Conservation (phyloP, 129 eudicot species). For the Centaurea solstitialis region DNA sequence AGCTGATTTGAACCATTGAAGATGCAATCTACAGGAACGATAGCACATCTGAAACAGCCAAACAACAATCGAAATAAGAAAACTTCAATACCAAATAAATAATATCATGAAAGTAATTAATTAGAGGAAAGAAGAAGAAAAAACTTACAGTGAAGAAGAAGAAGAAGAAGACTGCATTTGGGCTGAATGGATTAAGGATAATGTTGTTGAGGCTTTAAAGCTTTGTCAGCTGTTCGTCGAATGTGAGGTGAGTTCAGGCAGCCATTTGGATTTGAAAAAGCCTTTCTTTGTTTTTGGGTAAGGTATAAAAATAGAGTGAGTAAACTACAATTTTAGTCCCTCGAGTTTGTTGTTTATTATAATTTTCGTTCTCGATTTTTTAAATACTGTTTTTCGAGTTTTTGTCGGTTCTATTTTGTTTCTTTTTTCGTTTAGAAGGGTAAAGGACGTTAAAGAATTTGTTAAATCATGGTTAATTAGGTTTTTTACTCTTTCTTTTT, state of each 20-base stretch:
- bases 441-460: too few relatives aligned
- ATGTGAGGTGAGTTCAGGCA: background rate
- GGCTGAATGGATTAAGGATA: slow-evolving; percentile 12
- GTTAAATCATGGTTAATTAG: too few relatives aligned
- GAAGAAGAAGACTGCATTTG: slow-evolving; percentile 32
- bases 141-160: slow-evolving; percentile 25
- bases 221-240: background rate
- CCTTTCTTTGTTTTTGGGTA: background rate
- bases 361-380: too few relatives aligned
- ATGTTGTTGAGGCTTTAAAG: slow-evolving; percentile 21
- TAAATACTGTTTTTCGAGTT: too few relatives aligned
- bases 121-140: background rate
- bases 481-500: too few relatives aligned
- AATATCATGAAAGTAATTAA: background rate
- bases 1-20: slow-evolving; percentile 23
- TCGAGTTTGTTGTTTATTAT: too few relatives aligned
- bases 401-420: too few relatives aligned
- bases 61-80: slow-evolving; percentile 11
- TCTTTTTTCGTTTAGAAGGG: too few relatives aligned
- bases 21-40: slow-evolving; percentile 37
- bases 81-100: background rate
- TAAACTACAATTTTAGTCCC: too few relatives aligned
- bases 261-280: background rate
- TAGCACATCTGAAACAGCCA: slow-evolving; percentile 30
- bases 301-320: too few relatives aligned